Evolutionary conservation across 192 early-diverging fungal genomes (phyloP), one percentile per base, ranked within the genome.

Genomic region (Kappamyces sp.): DNA sequence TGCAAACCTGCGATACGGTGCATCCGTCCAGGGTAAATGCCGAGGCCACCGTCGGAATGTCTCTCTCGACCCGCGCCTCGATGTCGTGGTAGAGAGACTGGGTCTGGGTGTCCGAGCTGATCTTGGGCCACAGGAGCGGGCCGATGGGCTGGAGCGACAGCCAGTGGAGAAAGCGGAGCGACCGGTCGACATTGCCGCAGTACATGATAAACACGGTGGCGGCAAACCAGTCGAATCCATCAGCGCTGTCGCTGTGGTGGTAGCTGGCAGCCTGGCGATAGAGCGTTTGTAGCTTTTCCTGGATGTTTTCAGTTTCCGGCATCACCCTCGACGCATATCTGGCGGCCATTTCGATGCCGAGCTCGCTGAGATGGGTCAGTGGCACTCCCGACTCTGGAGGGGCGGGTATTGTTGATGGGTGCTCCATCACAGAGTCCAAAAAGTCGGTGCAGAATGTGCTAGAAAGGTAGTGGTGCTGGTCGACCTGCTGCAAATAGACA

Each of bases 11-110:
- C 12, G 72, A 68, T 32, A 70, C 60, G 11, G 78, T 73, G 59
- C 74, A 80, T 7, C 78, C 78, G 22, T 60, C 68, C 15, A 76
- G 50, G 9, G 70, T 77, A 40, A 77, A 77, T 2, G 78, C 78
- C 9, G 68, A 70, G 15, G 63, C 72, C 6, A 76, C 38, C 15
- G 40, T 49, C 15, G 78, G 72, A 6, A 74, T 47, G 45, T 75
- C 72, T 12, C 31, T 45, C 59, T 76, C 74, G 14, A 66, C 39
- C 39, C 76, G 73, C 2, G 49, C 47, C 48, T 80, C 78, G 12
- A 80, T 60, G 38, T 74, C 41, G 49, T 72, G 70, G 48, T 43
- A 38, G 5, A 60, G 39, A 3, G 11, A 37, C 29, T 8, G 4
- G 8, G 35, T 64, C 52, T 48, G 39, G 32, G 14, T 57, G 38